Base-by-base conservation (phyloP, 345 rosid species). In the Lepidium africanum region DNA sequence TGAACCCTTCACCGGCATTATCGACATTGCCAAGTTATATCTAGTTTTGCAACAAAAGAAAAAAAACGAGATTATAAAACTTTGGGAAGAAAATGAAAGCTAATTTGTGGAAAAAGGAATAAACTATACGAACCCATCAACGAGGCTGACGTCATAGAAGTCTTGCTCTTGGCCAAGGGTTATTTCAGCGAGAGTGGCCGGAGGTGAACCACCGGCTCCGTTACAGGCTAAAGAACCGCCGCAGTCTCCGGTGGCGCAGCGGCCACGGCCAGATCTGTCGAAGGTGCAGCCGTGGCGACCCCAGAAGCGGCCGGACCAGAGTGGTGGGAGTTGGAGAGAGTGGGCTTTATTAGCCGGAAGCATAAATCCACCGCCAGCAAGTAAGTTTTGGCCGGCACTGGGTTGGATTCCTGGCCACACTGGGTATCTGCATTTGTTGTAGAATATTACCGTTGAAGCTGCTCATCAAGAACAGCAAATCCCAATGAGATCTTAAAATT, bases 381-480 rank as follows among this genome's bases (percentile, higher is more conserved):
- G 73, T 1, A 91, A 0, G 3, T 88, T 89, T 79, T 80, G 81
- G 12, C 97, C 97, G 5, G 97, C 89, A 39, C 95, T 70, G 2
- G 99, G 89, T 65, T 91, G 99, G 82, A 93, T 86, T 5, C 91
- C 99, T 0, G 99, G 99, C 99, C 99, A 91, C 7, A 93, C 97
- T 10, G 96, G 86, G 71, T 90, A 81, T 3, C 60, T 3, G 74
- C 99, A 94, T 54, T 81, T 89, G 96, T 94, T 94, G 87, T 49
- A 21, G 9, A 94, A 62, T 3, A 92, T 85, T n/a, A 91, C 59
- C 16, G 81, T 82, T 1, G 92, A 83, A 6, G 91, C 84, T 25
- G 89, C 78, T 5, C 48, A 58, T 15, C 40, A 64, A 7, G 41
- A 56, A 40, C 3, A 58, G 35, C 16, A 35, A 59, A 27, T 51